Base-by-base conservation (phyloP, 306 rosid genomes). In the Morella rubra region DNA sequence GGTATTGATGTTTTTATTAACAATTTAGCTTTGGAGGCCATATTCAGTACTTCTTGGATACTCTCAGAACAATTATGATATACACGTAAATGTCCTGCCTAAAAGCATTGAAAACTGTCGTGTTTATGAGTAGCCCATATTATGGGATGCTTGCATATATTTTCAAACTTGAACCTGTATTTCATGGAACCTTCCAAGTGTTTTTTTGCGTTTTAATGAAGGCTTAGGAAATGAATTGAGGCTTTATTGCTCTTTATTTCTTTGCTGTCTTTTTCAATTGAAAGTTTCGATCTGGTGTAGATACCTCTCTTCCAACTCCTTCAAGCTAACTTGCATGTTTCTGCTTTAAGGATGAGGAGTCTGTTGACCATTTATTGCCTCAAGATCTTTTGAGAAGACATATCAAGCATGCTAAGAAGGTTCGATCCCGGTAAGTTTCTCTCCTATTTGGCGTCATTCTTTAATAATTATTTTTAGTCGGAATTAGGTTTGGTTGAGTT, bases 361-460 rank as follows among this genome's bases (percentile, higher is more conserved):
- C 91, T 56, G 69, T 88, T 72, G 84, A 82, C 73, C 73, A 80
- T 55, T 74, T 86, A 14, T 80, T 88, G 10, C 24, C 86, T 9
- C 55, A 84, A 80, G 93, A 92, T 81, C 82, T 95, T 51, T 82
- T 95, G 75, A 87, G 83, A 84, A 75, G 81, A 47, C 99, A 95
- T 78, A 79, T 92, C 79, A 82, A 72, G 68, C 92, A 92, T 53
- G 99, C 99, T n/a, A 95, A 90, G 83, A 86, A 51, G 79, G 92
- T 95, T 82, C 88, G 97, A 84, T 87, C 92, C 49, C 85, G 85
- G 99, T 92, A 83, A 77, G 88, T 67, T 55, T 83, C 72, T 65
- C 16, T 9, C 54, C 42, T 52, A 6, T 1, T 55, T 41, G 27
- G 49, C 40, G 3, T 46, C 44, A 69, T 83, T 68, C 78, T 62